Conservation (phyloP, 768 basidiomycete species). For the Pleurotus pulmonarius region DNA sequence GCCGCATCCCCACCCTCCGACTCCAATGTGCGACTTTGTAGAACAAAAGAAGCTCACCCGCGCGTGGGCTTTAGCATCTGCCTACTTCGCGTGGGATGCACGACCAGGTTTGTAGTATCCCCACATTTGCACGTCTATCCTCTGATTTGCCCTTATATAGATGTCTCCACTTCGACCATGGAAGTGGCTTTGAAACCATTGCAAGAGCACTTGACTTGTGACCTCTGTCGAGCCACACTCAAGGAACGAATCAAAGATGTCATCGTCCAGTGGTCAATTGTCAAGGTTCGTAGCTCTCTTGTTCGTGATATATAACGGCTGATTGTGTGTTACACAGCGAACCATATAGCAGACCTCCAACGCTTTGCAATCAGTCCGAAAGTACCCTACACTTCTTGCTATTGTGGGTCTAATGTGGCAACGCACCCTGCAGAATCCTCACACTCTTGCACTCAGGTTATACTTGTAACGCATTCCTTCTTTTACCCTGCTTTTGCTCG, state of each 20-base stretch:
- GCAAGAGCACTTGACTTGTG: constrained; percentile 65
- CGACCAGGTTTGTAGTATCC: constrained; percentile 53
- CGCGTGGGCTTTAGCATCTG: constrained; percentile 80
- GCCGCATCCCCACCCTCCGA: constrained; percentile 75
- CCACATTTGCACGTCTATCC: not conserved
- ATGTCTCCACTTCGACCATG: constrained; percentile 69
- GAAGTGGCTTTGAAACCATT: constrained; percentile 70
- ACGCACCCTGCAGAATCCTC: no score
- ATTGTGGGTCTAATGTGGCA: no score
- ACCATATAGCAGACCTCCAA: not conserved
- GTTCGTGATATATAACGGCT: not conserved
- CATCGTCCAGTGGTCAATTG: constrained; percentile 72
- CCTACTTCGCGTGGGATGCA: constrained; percentile 83
- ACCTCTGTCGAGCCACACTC: constrained; percentile 61
- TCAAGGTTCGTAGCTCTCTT: constrained; percentile 52
- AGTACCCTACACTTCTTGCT: no score
- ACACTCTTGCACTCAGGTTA: no score
- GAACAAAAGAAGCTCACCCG: constrained; percentile 78
- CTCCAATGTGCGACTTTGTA: constrained; percentile 58
- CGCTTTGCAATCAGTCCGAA: no score
- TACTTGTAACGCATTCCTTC: no score
- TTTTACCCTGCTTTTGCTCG: no score
- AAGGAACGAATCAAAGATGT: constrained; percentile 65
- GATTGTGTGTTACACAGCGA: not conserved
- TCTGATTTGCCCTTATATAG: constrained; percentile 29